Base-by-base conservation (phyloP, 225 moss, liverwort and hornwort species). In the Climacium dendroides region DNA sequence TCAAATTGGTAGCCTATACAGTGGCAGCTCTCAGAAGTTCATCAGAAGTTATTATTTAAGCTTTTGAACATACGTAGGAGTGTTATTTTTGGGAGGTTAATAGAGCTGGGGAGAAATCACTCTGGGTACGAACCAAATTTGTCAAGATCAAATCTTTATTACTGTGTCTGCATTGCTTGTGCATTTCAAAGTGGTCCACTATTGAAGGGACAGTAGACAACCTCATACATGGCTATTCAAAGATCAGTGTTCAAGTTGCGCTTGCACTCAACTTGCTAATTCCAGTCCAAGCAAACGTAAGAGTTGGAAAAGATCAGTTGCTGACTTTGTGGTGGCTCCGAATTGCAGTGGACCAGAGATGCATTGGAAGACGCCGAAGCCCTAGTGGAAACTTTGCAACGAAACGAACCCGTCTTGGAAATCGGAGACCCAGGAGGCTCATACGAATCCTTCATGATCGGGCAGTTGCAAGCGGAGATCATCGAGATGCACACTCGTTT, bases 381-480 rank as follows among this genome's bases (percentile, higher is more conserved):
- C 39, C 89, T 89, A 12, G 86, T 89, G 72, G 89, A 90, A 73
- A 87, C 70, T 50, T 55, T 94, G 64, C 94, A 90, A 78, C 89
- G 89, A 55, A 87, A 63, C 57, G 92, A 92, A n/a, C 90, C 89
- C 34, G 69, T 77, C 19, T 73, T 86, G 77, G 90, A 92, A 86
- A 85, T 86, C 48, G 91, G 81, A 74, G 89, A 84, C 63, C 74
- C 83, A 62, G 91, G 87, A 61, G 85, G 34, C 53, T 79, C 88
- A 39, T 92, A 87, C 64, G 91, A 91, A 65, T 77, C 87, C 11
- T 85, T 89, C 87, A 84, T 90, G 81, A 88, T 94, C 25, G 90
- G 84, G 88, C 94, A 90, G 85, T 85, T 94, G 55, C 94, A 93
- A 82, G 84, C 85, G 25, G 91, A 94, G 89, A 93, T 94, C 72